These are phyloP conservation scores for Corynascus novoguineensis DNA, from an alignment of 495 filamentous ascomycete genomes.

Conservation along the genomic window DNA sequence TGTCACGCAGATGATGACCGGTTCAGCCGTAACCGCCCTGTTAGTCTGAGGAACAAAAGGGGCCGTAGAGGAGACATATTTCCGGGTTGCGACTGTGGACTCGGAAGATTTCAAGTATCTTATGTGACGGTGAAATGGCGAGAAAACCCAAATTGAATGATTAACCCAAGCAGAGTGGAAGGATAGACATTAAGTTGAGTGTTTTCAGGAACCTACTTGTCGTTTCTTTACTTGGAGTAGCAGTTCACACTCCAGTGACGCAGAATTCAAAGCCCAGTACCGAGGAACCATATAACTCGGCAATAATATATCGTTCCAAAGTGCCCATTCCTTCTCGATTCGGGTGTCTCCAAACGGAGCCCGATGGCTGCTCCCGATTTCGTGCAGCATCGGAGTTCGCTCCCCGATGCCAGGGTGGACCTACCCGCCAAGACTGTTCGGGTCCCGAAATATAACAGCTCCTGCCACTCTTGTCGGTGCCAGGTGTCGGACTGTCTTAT, in stretches of 20 bases:
- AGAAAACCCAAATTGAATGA: background rate
- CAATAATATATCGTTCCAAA: too few relatives aligned
- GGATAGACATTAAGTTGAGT: too few relatives aligned
- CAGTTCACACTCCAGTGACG: too few relatives aligned
- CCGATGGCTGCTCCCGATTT: conserved; percentile 8
- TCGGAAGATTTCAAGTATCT: conserved; percentile 8
- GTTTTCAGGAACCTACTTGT: too few relatives aligned
- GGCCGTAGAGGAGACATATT: background rate
- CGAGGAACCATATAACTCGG: background rate
- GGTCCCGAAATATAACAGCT: too few relatives aligned
- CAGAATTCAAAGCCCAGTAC: conserved; percentile 3
- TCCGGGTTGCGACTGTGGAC: background rate
- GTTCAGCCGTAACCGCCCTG: background rate
- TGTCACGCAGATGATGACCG: background rate
- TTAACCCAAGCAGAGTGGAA: too few relatives aligned
- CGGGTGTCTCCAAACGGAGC: conserved; percentile 34
- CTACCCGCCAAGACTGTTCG: too few relatives aligned
- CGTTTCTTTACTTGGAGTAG: too few relatives aligned
- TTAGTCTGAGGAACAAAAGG: background rate
- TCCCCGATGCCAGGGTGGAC: too few relatives aligned
- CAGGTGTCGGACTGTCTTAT: too few relatives aligned
- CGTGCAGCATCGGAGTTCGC: background rate
- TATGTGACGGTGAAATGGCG: conserved; percentile 7
- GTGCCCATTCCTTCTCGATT: background rate
- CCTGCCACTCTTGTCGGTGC: too few relatives aligned